phyloP scores from a whole-genome alignment of 148 eudicot genomes.

The Fagopyrum tataricum region DNA sequence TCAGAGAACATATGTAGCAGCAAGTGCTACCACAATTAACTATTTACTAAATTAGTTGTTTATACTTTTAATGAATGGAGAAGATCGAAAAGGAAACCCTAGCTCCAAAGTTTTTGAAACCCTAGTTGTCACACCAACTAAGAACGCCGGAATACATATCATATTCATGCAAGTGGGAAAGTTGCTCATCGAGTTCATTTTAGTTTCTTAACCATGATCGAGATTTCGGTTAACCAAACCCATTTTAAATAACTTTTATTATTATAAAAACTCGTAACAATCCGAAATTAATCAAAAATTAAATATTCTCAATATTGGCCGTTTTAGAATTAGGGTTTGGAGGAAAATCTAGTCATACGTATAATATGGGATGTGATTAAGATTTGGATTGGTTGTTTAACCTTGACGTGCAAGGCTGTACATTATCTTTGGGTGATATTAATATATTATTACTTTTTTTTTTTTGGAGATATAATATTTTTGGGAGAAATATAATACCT shows the following conservation, averaged over 20 bases:
- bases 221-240: not conserved
- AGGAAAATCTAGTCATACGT: too few relatives aligned
- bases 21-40: conserved; percentile 40
- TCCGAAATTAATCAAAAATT: too few relatives aligned
- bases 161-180: not conserved
- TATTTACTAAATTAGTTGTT: too few relatives aligned
- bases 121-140: not conserved
- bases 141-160: not conserved
- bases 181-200: not conserved
- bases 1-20: not conserved
- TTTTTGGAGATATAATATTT: too few relatives aligned
- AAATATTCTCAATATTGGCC: too few relatives aligned
- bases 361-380: not conserved
- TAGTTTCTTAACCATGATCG: not conserved
- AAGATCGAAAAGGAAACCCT: conserved; percentile 23
- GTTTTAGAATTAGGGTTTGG: too few relatives aligned
- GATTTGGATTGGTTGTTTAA: too few relatives aligned
- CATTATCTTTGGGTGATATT: too few relatives aligned
- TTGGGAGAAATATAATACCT: not conserved
- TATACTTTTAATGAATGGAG: not conserved
- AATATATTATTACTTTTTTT: too few relatives aligned
- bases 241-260: too few relatives aligned
- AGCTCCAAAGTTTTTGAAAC: conserved; percentile 21
- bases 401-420: not conserved
- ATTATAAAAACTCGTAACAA: too few relatives aligned